These are phyloP conservation scores for Phytophthora citricola DNA, from an alignment of 352 stramenopile genomes.

Conservation along the genomic window DNA sequence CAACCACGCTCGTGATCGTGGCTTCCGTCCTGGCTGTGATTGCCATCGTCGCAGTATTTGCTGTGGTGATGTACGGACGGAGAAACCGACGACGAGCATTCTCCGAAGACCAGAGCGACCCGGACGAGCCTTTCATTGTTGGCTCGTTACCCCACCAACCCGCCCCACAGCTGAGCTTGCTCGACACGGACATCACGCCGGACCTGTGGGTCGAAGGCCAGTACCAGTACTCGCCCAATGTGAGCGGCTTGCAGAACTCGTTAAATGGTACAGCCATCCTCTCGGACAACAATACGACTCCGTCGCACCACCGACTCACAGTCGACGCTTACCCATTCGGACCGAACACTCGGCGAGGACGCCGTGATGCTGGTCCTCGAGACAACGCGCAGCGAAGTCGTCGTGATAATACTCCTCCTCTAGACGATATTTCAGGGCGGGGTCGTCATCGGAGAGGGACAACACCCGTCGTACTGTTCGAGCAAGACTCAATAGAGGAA, in stretches of 20 bases:
- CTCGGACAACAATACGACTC: slow-evolving; percentile 46
- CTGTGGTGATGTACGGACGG: slow-evolving; percentile 33
- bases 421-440: slow-evolving; percentile 36
- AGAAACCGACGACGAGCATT: slow-evolving; percentile 30
- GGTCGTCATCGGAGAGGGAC: slow-evolving; percentile 33
- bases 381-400: not conserved
- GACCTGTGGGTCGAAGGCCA: slow-evolving; percentile 42
- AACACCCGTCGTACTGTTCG: slow-evolving; percentile 42
- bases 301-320: slow-evolving; percentile 33
- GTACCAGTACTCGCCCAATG: slow-evolving; percentile 41
- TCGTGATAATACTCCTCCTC: not conserved
- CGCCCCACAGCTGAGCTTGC: slow-evolving; percentile 30
- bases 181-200: slow-evolving; percentile 43
- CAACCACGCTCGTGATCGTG: slow-evolving; percentile 37
- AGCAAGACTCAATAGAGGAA: slow-evolving; percentile 33
- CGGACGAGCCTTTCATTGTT: slow-evolving; percentile 38
- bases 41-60: slow-evolving; percentile 35
- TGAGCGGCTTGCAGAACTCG: slow-evolving; percentile 36
- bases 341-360: slow-evolving; percentile 20
- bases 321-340: slow-evolving; percentile 38
- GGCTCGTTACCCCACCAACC: slow-evolving; percentile 28
- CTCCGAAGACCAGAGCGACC: slow-evolving; percentile 27
- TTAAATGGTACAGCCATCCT: slow-evolving; percentile 46
- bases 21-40: slow-evolving; percentile 32
- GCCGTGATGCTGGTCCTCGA: slow-evolving; percentile 1